Evolutionary conservation across 2,329 filamentous ascomycete species (phyloP), one percentile per base, ranked within the genome.

Genomic region (Phaeosphaeriaceae sp.): DNA sequence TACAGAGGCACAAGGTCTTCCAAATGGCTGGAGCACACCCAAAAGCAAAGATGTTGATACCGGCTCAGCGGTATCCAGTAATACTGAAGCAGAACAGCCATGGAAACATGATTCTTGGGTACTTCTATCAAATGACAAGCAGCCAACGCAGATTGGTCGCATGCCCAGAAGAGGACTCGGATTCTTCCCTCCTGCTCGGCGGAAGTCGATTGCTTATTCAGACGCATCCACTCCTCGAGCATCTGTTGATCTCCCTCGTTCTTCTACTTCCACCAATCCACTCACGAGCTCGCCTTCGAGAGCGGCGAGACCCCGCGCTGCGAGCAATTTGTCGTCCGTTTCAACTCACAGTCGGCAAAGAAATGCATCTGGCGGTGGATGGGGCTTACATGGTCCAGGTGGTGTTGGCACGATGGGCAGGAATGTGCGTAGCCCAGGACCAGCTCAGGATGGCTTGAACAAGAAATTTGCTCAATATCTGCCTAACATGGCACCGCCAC

Each of bases 101-200:
- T 97, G 92, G 91, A 89, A 86, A 58, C 93, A 97, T 77, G 92
- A 97, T 57, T 89, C 91, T 47, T 97, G 93, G 92, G 91, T 97
- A 1, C 82, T 90, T 27, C 84, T 97, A 24, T 91, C 94, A 61
- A 89, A 88, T 21, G 85, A 86, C 62, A 81, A 82, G 17, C 84
- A 88, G 22, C 89, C 92, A 0, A 88, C 95, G 22, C 91, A 97
- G 75, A 95, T 99, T 64, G 92, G 89, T 17, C 88, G 95, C 27
- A 87, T 98, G 57, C 88, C 92, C 21, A 88, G 91, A 56, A 88
- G 89, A 77, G 86, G 90, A 1, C 84, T 97, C 46, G 94, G 93
- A 22, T 98, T 94, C 78, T 98, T 98, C 72, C 94, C 94, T 2
- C 93, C 93, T 7, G 87, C 93, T 20, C 85, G 93, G 73, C 92